Evolutionary conservation across 768 basidiomycete species (phyloP).

Genomic region (Podaxis rugospora): DNA sequence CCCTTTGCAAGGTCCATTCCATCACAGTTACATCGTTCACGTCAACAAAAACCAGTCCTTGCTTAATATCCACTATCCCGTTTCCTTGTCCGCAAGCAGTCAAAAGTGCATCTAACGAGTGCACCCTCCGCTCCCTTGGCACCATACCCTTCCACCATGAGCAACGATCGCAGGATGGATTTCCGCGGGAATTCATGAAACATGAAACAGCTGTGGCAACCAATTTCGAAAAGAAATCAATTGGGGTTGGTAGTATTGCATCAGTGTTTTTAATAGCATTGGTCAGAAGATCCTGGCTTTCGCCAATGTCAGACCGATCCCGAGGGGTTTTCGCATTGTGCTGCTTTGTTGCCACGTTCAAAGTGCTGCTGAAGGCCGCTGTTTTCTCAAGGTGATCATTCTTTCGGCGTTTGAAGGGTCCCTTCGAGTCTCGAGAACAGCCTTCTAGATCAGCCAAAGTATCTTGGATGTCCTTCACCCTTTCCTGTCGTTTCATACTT

Average conservation of each 20-base stretch:
- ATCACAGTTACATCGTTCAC: constrained; percentile 14
- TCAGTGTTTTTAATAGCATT: neutral
- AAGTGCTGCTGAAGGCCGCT: neutral
- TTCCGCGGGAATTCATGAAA: constrained; percentile 17
- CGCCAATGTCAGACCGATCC: neutral
- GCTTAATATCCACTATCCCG: constrained; percentile 14
- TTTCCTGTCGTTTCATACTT: constrained; percentile 40
- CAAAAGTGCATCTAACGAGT: constrained; percentile 41
- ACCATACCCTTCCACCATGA: constrained; percentile 28
- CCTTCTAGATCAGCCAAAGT: neutral
- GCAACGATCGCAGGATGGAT: constrained; percentile 18
- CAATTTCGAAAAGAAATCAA: constrained; percentile 2
- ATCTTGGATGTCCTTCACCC: constrained; percentile 10
- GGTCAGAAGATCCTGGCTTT: neutral
- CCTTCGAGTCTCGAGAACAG: neutral
- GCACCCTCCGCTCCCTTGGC: constrained; percentile 28
- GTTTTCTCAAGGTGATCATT: neutral
- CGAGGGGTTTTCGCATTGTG: neutral
- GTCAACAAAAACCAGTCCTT: constrained; percentile 37
- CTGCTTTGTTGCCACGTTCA: neutral
- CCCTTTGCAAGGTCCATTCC: neutral
- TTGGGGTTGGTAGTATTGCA: neutral
- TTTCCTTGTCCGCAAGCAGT: constrained; percentile 41
- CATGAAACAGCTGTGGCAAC: constrained; percentile 22
- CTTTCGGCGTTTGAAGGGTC: neutral